Evolutionary conservation across 371 early-diverging fungal genomes (phyloP).

Genomic region (Batkoa obscura): DNA sequence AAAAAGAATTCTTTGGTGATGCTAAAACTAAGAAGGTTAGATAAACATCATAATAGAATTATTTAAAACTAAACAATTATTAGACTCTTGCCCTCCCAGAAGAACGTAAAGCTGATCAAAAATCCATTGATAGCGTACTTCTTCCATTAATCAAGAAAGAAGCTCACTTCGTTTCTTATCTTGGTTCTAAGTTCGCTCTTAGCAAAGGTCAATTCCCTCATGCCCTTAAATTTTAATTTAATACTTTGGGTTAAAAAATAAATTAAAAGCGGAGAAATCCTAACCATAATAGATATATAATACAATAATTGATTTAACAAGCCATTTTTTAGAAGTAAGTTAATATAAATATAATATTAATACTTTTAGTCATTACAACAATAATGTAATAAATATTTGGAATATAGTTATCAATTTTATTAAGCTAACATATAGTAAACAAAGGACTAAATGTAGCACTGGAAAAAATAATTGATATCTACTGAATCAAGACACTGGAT

Average conservation of each 20-base stretch:
- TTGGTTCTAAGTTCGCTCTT: slow-evolving; percentile 67
- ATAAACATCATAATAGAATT: neutral
- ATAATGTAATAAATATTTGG: too few species aligned
- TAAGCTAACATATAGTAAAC: too few species aligned
- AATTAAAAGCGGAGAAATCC: too few species aligned
- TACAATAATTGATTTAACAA: too few species aligned
- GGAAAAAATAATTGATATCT: too few species aligned
- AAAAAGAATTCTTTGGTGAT: slow-evolving; percentile 72
- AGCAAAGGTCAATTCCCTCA: slow-evolving; percentile 92
- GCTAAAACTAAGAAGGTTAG: slow-evolving; percentile 9
- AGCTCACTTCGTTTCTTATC: slow-evolving; percentile 69
- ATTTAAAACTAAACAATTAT: neutral
- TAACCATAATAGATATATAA: too few species aligned
- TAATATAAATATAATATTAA: too few species aligned
- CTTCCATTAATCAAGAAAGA: slow-evolving; percentile 62
- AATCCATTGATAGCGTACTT: slow-evolving; percentile 67
- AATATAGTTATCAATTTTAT: too few species aligned
- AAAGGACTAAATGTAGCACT: too few species aligned
- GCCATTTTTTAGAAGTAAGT: too few species aligned
- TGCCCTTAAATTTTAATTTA: slow-evolving; percentile 69
- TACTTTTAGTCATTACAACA: too few species aligned
- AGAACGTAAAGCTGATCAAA: slow-evolving; percentile 63
- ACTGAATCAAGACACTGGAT: too few species aligned
- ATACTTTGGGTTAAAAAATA: neutral
- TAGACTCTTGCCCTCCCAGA: slow-evolving; percentile 47